These are phyloP conservation scores for Jasminum sambac DNA, from an alignment of 257 asterid genomes.

Conservation along the genomic window DNA sequence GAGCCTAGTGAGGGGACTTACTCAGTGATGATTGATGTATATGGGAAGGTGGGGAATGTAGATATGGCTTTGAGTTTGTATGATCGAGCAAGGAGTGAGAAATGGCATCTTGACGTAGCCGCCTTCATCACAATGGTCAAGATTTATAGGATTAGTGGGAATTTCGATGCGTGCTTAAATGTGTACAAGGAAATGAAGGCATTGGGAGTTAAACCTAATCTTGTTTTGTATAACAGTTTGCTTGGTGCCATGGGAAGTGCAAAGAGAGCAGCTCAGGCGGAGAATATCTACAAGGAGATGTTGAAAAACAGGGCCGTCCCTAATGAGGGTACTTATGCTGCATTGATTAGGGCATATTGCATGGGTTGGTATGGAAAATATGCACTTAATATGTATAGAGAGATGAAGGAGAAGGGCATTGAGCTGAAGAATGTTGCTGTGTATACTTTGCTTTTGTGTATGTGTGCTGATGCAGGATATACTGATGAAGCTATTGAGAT, in stretches of 20 bases:
- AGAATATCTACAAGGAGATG: conserved; percentile 70
- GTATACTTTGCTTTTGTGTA: conserved; percentile 71
- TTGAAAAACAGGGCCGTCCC: conserved; percentile 55
- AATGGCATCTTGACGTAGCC: conserved; percentile 81
- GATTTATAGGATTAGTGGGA: conserved; percentile 63
- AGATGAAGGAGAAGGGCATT: conserved; percentile 84
- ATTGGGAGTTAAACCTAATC: conserved; percentile 57
- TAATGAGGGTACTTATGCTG: conserved; percentile 74
- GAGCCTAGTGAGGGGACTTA: conserved; percentile 72
- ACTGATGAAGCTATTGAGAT: conserved; percentile 74
- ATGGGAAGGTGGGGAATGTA: conserved; percentile 73
- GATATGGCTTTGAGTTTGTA: conserved; percentile 75
- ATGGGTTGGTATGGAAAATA: conserved; percentile 76
- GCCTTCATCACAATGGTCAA: conserved; percentile 73
- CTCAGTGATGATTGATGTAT: conserved; percentile 84
- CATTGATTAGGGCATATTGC: conserved; percentile 70
- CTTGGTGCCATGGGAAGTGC: conserved; percentile 98
- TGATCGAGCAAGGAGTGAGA: conserved; percentile 79
- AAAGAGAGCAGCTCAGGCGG: conserved; percentile 92
- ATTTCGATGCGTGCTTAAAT: conserved; percentile 91
- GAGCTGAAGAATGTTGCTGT: conserved; percentile 60
- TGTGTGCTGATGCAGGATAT: conserved; percentile 80
- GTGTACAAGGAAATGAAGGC: conserved; percentile 94
- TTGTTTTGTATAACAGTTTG: conserved; percentile 63
- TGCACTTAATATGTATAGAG: conserved; percentile 65